Evolutionary conservation across 768 basidiomycete genomes (phyloP), one percentile per base, ranked within the genome.

Genomic region (Boletus pseudopeckii): DNA sequence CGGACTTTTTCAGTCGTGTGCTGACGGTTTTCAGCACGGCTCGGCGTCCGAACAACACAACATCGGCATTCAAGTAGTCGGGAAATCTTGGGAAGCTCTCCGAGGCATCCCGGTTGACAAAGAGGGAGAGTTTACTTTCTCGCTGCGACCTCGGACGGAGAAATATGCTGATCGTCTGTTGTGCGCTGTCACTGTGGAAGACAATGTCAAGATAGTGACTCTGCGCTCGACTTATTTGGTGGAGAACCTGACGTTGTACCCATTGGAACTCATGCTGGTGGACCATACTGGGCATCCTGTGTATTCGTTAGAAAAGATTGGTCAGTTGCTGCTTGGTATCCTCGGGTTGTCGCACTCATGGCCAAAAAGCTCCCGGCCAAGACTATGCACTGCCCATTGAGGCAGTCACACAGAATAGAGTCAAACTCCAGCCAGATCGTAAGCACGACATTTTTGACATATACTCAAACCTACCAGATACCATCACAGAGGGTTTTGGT

Each of bases 351-450:
- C 44, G 18, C 77, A 79, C 80, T 55, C 92, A 97, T 0, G 85
- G 88, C 7, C 80, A 87, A 24, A 17, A 65, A 85, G 84, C 82
- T 36, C 95, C 97, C 1, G 93, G 95, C 7, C 81, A 90, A 56
- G 86, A 90, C 44, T 98, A 87, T 65, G 79, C 91, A 17, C 77
- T 99, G 37, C 97, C 97, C 2, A 88, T 99, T 30, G 92, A 94
- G 60, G 84, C 89, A 10, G 92, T 95, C 1, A 86, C 82, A 34
- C 84, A 86, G 55, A 83, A 88, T 65, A 83, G 88, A 52, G 80
- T 98, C 53, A 83, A 87, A 57, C 74, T 99, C 22, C 87, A 97
- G 63, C 97, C 97, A 38, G 92, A 98, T 67, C 90, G 96, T 96
- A 68, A 73, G 91, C 10, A 20, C 24, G 28, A 17, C 41, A 37